A percentile compares a stretch with the other conserved stretches of the same genome.
Evolutionary conservation across 192 early-diverging fungal species (phyloP).

Genomic region (Coemansia sp.): DNA sequence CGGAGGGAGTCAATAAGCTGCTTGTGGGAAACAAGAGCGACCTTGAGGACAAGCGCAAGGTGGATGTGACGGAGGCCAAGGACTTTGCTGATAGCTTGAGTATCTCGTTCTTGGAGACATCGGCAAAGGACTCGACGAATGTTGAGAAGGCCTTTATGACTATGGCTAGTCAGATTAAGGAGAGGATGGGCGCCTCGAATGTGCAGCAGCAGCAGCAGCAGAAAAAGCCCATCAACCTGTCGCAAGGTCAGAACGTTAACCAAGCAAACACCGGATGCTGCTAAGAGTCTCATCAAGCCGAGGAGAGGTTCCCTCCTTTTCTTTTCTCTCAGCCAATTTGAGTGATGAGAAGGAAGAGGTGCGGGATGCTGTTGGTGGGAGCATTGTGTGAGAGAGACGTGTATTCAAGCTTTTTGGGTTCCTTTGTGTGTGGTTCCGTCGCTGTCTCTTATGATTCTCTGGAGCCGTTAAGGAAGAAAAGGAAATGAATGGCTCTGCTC

Average conservation of each 20-base stretch:
- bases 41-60: conserved; percentile 89
- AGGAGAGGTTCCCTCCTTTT: no score
- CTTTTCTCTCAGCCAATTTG: no score
- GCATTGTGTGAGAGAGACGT: no score
- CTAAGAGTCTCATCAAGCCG: conserved; percentile 10
- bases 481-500: not conserved
- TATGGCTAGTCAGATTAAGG: conserved; percentile 99
- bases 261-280: conserved; percentile 47
- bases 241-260: conserved; percentile 48
- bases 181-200: conserved; percentile 63
- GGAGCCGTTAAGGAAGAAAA: no score
- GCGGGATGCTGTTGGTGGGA: no score
- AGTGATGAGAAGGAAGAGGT: no score
- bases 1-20: conserved; percentile 96
- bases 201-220: conserved; percentile 46
- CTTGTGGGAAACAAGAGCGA: conserved; percentile 99
- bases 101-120: conserved; percentile 97
- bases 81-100: conserved; percentile 87
- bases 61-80: conserved; percentile 70
- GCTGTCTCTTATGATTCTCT: no score
- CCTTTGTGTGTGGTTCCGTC: conserved; percentile 1
- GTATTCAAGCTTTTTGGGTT: no score
- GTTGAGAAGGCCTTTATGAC: conserved; percentile 99
- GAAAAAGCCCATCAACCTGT: conserved; percentile 50
- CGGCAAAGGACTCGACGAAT: conserved; percentile 95